Evolutionary conservation across 2,329 filamentous ascomycete species (phyloP).

Genomic region (Botrytis tulipae): DNA sequence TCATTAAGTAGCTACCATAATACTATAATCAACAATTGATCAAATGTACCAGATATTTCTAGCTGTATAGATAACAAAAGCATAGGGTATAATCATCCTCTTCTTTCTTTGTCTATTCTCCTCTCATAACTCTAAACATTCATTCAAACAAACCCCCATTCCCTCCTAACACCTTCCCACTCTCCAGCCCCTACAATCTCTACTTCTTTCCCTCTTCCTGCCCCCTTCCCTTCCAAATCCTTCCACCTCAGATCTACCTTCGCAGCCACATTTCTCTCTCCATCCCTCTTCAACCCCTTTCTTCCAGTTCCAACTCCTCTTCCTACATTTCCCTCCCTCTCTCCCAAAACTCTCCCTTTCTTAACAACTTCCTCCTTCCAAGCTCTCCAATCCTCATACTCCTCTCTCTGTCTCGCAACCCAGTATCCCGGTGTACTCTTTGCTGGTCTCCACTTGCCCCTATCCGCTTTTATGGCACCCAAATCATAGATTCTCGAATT

Average conservation of each 20-base stretch:
- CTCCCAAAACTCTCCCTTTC: constrained; percentile 48
- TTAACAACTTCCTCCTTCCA: constrained; percentile 56
- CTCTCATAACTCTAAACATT: background rate
- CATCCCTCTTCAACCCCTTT: constrained; percentile 20
- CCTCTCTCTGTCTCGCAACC: constrained; percentile 62
- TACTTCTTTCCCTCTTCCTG: constrained; percentile 30
- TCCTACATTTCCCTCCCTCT: constrained; percentile 31
- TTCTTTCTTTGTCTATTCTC: background rate
- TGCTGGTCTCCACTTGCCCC: constrained; percentile 64
- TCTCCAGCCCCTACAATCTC: constrained; percentile 37
- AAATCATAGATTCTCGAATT: constrained; percentile 59
- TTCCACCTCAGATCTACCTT: constrained; percentile 34
- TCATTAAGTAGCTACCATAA: background rate
- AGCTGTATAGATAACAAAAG: background rate
- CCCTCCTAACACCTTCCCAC: constrained; percentile 36
- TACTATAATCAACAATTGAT: background rate
- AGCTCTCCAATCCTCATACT: constrained; percentile 59
- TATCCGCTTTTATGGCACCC: constrained; percentile 54
- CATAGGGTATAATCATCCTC: constrained; percentile 11
- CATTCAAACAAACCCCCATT: constrained; percentile 37
- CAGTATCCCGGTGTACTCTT: constrained; percentile 64
- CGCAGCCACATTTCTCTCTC: constrained; percentile 29
- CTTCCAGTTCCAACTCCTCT: constrained; percentile 24
- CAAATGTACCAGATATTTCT: background rate
- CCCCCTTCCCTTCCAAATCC: constrained; percentile 32